Evolutionary conservation across 495 filamentous ascomycete genomes (phyloP).

Genomic region (Penicillium crystallinum): DNA sequence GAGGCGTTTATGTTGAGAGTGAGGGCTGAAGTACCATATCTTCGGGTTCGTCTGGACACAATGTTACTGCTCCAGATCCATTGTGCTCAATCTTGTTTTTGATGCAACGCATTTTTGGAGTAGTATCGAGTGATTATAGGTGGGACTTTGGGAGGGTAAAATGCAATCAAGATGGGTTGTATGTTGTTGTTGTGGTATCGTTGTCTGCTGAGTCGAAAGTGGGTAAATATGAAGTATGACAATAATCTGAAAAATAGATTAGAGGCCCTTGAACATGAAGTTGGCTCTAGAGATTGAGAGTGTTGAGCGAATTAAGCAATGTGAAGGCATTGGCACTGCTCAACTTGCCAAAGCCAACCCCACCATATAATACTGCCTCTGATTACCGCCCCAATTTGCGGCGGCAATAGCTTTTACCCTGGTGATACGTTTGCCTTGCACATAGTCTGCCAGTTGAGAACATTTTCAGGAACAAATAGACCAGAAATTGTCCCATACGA

Average conservation of each 20-base stretch:
- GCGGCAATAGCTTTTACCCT: not conserved
- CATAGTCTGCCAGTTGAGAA: too few species aligned
- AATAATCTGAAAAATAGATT: too few species aligned
- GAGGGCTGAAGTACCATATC: slow-evolving; percentile 67
- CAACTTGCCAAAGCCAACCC: slow-evolving; percentile 3
- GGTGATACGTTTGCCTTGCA: not conserved
- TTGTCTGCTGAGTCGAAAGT: not conserved
- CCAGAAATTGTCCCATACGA: too few species aligned
- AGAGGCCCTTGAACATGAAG: not conserved
- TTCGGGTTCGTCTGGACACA: slow-evolving; percentile 87
- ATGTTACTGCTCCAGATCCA: slow-evolving; percentile 72
- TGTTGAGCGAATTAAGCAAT: not conserved
- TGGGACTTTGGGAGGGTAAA: not conserved
- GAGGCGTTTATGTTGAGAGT: not conserved
- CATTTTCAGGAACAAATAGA: too few species aligned
- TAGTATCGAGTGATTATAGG: not conserved
- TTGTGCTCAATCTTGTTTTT: slow-evolving; percentile 69
- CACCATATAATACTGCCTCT: slow-evolving; percentile 19
- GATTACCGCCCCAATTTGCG: slow-evolving; percentile 1
- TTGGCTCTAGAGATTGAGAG: too few species aligned
- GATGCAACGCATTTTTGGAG: slow-evolving; percentile 59
- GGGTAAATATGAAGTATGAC: not conserved
- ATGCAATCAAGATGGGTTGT: not conserved
- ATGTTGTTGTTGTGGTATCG: not conserved
- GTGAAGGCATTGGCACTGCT: not conserved